Evolutionary conservation across 768 basidiomycete genomes (phyloP).

Genomic region (Lactarius hatsudake): DNA sequence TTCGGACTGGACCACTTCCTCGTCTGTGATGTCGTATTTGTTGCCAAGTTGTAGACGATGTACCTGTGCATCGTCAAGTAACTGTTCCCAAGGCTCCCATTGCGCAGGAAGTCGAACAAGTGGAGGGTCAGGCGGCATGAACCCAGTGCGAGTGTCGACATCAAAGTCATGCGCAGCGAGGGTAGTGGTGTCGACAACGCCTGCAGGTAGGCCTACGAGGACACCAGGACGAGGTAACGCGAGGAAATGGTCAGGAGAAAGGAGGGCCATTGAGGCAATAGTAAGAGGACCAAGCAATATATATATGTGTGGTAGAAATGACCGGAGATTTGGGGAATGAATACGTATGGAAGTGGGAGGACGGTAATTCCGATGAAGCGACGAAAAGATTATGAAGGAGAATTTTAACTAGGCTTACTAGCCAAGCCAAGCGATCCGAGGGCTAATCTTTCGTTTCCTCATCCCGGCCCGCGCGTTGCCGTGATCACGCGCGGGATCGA

Average conservation of each 20-base stretch:
- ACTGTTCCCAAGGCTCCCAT: conserved; percentile 74
- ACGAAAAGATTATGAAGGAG: neutral
- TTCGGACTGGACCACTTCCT: conserved; percentile 37
- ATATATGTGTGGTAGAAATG: neutral
- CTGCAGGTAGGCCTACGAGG: conserved; percentile 29
- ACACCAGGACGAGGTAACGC: conserved; percentile 36
- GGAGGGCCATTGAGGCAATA: conserved; percentile 8
- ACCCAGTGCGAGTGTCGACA: conserved; percentile 86
- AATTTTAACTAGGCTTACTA: neutral
- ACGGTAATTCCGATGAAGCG: neutral
- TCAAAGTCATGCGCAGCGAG: conserved; percentile 61
- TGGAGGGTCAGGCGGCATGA: conserved; percentile 82
- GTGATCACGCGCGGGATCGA: neutral
- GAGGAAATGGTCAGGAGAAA: conserved; percentile 35
- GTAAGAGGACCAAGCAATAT: neutral
- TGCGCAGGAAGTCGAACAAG: conserved; percentile 53
- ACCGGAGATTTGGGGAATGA: neutral
- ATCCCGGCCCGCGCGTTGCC: neutral
- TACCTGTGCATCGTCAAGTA: conserved; percentile 49
- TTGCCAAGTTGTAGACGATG: conserved; percentile 54
- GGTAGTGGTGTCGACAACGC: conserved; percentile 38
- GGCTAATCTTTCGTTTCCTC: neutral
- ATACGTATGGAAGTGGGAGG: neutral
- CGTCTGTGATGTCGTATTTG: conserved; percentile 31
- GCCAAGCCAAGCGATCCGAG: neutral